phyloP scores from a whole-genome alignment of 192 early-diverging fungal species.

The Chytriomyces sp. region DNA sequence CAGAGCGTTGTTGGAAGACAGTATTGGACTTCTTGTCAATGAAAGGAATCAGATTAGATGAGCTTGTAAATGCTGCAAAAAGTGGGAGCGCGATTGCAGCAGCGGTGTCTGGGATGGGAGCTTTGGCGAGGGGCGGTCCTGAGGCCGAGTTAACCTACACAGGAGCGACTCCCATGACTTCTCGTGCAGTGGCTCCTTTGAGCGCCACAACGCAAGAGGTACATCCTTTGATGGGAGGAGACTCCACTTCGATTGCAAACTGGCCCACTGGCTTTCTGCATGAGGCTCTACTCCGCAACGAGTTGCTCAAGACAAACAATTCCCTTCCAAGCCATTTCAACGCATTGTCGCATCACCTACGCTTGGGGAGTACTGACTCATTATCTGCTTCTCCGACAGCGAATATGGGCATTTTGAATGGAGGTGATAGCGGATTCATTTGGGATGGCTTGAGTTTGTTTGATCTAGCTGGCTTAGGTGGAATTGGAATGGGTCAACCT shows the following conservation, averaged over 20 bases:
- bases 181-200: neutral
- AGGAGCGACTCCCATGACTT: neutral
- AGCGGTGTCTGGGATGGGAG: neutral
- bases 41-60: conserved; percentile 31
- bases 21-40: conserved; percentile 22
- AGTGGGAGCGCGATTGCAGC: neutral
- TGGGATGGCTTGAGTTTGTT: conserved; percentile 28
- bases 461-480: conserved; percentile 32
- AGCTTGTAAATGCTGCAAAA: conserved; percentile 9
- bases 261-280: neutral
- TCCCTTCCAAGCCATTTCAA: neutral
- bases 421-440: neutral
- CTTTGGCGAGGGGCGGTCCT: neutral
- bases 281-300: neutral
- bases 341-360: neutral
- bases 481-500: neutral
- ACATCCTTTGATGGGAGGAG: conserved; percentile 1
- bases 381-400: neutral
- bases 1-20: conserved; percentile 25
- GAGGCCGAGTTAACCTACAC: neutral
- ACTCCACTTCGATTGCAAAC: neutral
- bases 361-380: neutral
- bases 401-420: neutral
- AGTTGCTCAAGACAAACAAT: neutral
- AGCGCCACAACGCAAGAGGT: neutral